These are phyloP conservation scores for Mycena leptocephala DNA, from an alignment of 768 basidiomycete genomes.

Conservation along the genomic window DNA sequence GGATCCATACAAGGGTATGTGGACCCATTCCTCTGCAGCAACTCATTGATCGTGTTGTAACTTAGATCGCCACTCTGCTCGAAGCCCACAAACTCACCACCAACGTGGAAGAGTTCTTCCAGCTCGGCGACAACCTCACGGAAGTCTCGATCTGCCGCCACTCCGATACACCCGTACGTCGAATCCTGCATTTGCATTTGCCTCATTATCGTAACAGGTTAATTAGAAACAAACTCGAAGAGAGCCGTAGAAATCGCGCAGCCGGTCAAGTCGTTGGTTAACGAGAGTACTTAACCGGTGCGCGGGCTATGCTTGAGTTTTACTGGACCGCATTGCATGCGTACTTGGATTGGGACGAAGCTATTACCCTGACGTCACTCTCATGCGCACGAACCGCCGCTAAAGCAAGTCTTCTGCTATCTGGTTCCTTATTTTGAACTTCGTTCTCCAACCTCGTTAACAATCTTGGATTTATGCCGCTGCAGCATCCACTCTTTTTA, in stretches of 20 bases:
- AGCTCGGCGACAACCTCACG: constrained; percentile 58
- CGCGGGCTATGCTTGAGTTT: constrained; percentile 49
- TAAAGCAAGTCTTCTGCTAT: too few relatives aligned
- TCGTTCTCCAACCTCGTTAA: too few relatives aligned
- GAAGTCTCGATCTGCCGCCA: constrained; percentile 79
- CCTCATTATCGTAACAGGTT: too few relatives aligned
- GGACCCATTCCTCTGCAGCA: not conserved
- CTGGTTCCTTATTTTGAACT: too few relatives aligned
- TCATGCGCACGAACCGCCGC: too few relatives aligned
- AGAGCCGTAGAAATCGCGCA: constrained; percentile 69
- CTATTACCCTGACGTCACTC: too few relatives aligned
- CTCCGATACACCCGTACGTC: constrained; percentile 74
- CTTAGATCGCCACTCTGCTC: constrained; percentile 62
- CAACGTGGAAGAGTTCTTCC: constrained; percentile 55
- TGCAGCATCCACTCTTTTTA: too few relatives aligned
- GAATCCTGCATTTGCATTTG: too few relatives aligned
- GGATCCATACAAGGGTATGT: constrained; percentile 63
- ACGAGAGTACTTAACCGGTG: constrained; percentile 65
- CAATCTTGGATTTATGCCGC: too few relatives aligned
- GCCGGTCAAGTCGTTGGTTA: constrained; percentile 70
- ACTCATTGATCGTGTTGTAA: too few relatives aligned
- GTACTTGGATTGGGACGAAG: too few relatives aligned
- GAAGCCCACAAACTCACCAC: constrained; percentile 65
- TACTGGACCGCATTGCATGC: not conserved
- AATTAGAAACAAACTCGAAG: constrained; percentile 52